Base-by-base conservation (phyloP, 257 asterid species). In the Sherardia arvensis region DNA sequence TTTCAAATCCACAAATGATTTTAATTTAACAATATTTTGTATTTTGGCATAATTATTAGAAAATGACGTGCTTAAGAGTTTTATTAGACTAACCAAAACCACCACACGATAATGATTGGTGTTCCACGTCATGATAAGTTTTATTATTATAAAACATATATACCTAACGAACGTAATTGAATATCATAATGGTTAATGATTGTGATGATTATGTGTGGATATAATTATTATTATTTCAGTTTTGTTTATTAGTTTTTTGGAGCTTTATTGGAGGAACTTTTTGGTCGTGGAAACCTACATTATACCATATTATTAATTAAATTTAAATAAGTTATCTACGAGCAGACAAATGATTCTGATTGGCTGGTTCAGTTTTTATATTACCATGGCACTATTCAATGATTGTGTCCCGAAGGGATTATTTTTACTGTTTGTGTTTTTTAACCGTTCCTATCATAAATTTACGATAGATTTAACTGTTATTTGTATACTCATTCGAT, bases 151-250 rank as follows among this genome's bases (percentile, higher is more conserved):
- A 61, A 32, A 10, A 23, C 8, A 32, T 43, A 3, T 29, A 14
- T 63, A 28, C 55, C 70, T 64, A 70, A 64, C 75, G 66, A 40
- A 43, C 47, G 53, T 23, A n/a, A 64, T 57, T 23, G 18, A 26
- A 43, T 56, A 64, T 30, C 43, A 64, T 71, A 45, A 32, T 45
- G 59, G 11, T 23, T 58, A 26, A 58, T 56, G 63, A 43, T 40
- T 34, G 25, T 66, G 68, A 48, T 49, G 22, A 64, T 29, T 29
- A 28, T 29, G 33, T 45, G 23, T 7, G 51, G 20, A 38, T 0
- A 47, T 12, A 15, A 43, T 43, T 49, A 40, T 32, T 27, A n/a
- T n/a, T 38, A 28, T 12, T 66, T 57, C 22, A 58, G 11, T 36
- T 28, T 28, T 12, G 62, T 0, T 29, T 58, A 25, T 58, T 58